Evolutionary conservation across 2,329 filamentous ascomycete genomes (phyloP).

Genomic region (Dendryphion nanum): DNA sequence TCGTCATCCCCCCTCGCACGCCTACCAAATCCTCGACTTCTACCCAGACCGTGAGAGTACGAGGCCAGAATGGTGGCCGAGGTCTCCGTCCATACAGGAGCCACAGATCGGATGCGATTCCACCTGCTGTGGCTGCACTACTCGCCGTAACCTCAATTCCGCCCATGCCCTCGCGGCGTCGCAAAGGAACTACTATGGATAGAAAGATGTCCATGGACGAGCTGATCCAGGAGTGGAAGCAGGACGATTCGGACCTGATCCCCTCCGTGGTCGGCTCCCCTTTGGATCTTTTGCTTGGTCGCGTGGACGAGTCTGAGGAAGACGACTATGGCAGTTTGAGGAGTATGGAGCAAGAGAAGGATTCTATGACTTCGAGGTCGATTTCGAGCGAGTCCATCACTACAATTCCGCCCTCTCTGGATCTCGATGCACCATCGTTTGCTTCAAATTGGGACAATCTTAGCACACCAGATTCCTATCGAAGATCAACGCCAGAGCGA

Average conservation of each 20-base stretch:
- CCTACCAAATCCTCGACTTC: conserved; percentile 26
- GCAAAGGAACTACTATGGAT: conserved; percentile 42
- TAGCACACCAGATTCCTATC: conserved; percentile 33
- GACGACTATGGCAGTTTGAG: conserved; percentile 40
- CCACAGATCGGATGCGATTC: conserved; percentile 48
- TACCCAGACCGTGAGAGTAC: conserved; percentile 28
- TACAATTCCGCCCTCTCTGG: conserved; percentile 45
- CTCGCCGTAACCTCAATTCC: conserved; percentile 61
- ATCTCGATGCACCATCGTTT: conserved; percentile 47
- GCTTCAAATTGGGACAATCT: conserved; percentile 42
- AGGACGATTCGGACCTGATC: conserved; percentile 43
- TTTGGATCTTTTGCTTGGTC: conserved; percentile 57
- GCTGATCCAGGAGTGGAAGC: conserved; percentile 55
- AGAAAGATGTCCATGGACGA: conserved; percentile 55
- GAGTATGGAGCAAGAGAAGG: conserved; percentile 47
- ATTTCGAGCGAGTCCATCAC: conserved; percentile 59
- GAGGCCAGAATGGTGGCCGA: conserved; percentile 30
- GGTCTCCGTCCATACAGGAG: conserved; percentile 23
- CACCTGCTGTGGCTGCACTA: conserved; percentile 57
- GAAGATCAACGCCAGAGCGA: conserved; percentile 33
- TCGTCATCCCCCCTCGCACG: conserved; percentile 41
- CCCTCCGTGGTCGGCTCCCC: conserved; percentile 45
- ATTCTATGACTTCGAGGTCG: conserved; percentile 43
- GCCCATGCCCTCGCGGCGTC: conserved; percentile 43
- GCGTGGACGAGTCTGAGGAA: conserved; percentile 48